phyloP scores from a whole-genome alignment of 441 rosid genomes.

The Croton laevigatus region DNA sequence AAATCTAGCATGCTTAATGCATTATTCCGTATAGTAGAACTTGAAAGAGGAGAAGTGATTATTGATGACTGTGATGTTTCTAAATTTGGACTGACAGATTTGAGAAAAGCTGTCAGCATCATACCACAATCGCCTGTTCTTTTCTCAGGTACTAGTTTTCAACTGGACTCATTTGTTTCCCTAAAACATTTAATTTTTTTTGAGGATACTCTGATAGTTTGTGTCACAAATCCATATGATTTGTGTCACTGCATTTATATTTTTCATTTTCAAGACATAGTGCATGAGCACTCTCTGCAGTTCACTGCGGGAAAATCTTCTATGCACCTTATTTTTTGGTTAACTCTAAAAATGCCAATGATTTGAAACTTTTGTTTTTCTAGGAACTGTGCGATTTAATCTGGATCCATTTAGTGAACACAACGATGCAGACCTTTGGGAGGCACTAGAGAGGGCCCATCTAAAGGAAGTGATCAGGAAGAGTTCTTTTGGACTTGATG shows the following conservation, averaged over 20 bases:
- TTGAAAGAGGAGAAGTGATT: slow-evolving; percentile 71
- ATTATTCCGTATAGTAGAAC: slow-evolving; percentile 81
- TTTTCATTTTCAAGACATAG: background rate
- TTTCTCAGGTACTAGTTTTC: slow-evolving; percentile 71
- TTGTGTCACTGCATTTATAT: background rate
- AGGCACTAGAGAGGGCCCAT: slow-evolving; percentile 94
- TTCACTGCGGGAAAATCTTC: background rate
- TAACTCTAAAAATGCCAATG: background rate
- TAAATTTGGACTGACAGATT: slow-evolving; percentile 74
- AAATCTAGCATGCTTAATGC: slow-evolving; percentile 97
- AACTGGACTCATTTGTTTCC: background rate
- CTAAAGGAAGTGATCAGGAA: slow-evolving; percentile 75
- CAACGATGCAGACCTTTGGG: slow-evolving; percentile 92
- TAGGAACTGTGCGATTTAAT: slow-evolving; percentile 91
- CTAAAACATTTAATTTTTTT: too few species aligned
- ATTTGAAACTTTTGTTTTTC: slow-evolving; percentile 18
- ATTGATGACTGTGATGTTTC: slow-evolving; percentile 71
- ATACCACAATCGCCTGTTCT: slow-evolving; percentile 98
- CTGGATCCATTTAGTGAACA: slow-evolving; percentile 93
- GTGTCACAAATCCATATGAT: background rate
- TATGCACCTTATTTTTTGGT: background rate
- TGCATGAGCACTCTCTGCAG: background rate
- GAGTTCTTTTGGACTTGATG: slow-evolving; percentile 69
- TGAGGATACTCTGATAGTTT: too few species aligned
- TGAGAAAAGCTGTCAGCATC: slow-evolving; percentile 72